These are phyloP conservation scores for Emergomyces orientalis DNA, from an alignment of 2,329 filamentous ascomycete genomes.

Conservation along the genomic window DNA sequence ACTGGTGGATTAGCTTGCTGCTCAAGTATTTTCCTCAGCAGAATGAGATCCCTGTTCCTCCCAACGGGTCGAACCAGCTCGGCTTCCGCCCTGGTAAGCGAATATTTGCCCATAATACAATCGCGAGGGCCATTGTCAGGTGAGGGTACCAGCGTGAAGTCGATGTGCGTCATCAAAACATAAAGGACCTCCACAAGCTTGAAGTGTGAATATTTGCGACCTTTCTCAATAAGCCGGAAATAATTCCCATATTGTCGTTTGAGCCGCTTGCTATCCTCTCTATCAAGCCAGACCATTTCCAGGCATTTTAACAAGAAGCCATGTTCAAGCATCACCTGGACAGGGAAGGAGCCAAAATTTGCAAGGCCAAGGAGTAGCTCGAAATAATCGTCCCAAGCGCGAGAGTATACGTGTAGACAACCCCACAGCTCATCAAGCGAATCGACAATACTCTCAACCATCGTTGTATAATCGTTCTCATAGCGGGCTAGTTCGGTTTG, in stretches of 20 bases:
- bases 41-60: slow-evolving; percentile 24
- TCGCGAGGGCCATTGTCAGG: slow-evolving; percentile 20
- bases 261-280: slow-evolving; percentile 40
- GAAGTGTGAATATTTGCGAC: slow-evolving; percentile 36
- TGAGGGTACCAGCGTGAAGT: slow-evolving; percentile 26
- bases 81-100: slow-evolving; percentile 28
- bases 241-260: slow-evolving; percentile 45
- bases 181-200: slow-evolving; percentile 37
- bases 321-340: slow-evolving; percentile 49
- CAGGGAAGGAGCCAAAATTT: slow-evolving; percentile 50
- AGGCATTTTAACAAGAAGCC: slow-evolving; percentile 53
- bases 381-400: slow-evolving; percentile 71
- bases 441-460: slow-evolving; percentile 30
- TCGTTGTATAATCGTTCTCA: slow-evolving; percentile 22
- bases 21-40: slow-evolving; percentile 55
- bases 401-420: slow-evolving; percentile 51
- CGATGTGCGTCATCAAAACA: slow-evolving; percentile 30
- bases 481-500: slow-evolving; percentile 20
- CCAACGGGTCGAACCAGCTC: slow-evolving; percentile 28
- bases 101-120: slow-evolving; percentile 24
- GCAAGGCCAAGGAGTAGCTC: slow-evolving; percentile 59
- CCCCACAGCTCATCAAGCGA: slow-evolving; percentile 52
- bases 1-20: slow-evolving; percentile 49
- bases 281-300: slow-evolving; percentile 54
- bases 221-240: slow-evolving; percentile 36